Percentiles rank a stretch among this genome's conserved stretches.
Conservation (phyloP, 192 early-diverging fungal genomes). For the Geosiphon pyriformis region DNA sequence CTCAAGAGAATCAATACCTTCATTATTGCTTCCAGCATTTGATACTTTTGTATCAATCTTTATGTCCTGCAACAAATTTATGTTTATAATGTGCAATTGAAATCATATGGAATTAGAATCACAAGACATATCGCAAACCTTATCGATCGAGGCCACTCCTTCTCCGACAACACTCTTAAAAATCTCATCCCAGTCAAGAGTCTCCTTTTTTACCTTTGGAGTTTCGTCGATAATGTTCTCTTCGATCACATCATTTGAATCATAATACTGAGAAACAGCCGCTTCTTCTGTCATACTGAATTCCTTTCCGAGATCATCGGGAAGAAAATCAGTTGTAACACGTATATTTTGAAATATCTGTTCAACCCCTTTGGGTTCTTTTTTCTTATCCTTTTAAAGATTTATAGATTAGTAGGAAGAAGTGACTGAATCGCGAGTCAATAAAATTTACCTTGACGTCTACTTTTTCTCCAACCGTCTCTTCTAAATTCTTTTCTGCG, state of each 20-base stretch:
- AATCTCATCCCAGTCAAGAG: conserved; percentile 35
- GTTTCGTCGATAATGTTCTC: conserved; percentile 38
- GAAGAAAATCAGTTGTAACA: conserved; percentile 77
- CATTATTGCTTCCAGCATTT: conserved; percentile 34
- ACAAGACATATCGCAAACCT: too few relatives aligned
- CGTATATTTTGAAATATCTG: conserved; percentile 91
- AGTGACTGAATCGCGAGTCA: neutral
- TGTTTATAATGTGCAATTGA: too few relatives aligned
- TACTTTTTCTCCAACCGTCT: conserved; percentile 29
- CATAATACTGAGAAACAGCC: conserved; percentile 33
- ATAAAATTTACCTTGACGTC: conserved; percentile 23
- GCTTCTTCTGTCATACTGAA: conserved; percentile 48
- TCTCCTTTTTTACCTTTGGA: conserved; percentile 20
- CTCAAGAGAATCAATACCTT: conserved; percentile 30
- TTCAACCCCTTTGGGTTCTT: conserved; percentile 54
- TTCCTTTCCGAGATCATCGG: conserved; percentile 73
- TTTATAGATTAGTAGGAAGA: neutral
- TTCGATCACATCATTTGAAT: conserved; percentile 46
- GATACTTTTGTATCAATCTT: conserved; percentile 27
- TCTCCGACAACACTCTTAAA: conserved; percentile 41
- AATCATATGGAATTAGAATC: too few relatives aligned
- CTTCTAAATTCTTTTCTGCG: conserved; percentile 28
- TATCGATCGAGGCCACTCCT: too few relatives aligned
- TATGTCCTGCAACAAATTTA: too few relatives aligned
- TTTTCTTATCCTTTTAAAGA: neutral